A percentile compares a stretch with the other conserved stretches of the same genome.
phyloP scores from a whole-genome alignment of 768 basidiomycete species.

The Kwoniella dendrophila region DNA sequence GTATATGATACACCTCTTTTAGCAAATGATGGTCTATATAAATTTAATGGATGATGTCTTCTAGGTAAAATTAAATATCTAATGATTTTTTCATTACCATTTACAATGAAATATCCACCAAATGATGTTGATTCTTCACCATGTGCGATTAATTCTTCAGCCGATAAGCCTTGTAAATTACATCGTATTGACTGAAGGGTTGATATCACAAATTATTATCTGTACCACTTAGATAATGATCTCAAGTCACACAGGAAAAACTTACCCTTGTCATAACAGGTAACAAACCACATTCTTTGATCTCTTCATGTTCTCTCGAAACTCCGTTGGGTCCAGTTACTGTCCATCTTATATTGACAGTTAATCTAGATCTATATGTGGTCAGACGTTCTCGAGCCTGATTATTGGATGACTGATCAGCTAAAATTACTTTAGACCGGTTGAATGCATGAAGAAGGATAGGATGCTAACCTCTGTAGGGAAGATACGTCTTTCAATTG shows the following conservation, averaged over 20 bases:
- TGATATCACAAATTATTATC: neutral
- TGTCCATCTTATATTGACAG: conserved; percentile 79
- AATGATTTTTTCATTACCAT: conserved; percentile 97
- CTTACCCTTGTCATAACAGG: conserved; percentile 97
- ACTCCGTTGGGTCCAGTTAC: conserved; percentile 64
- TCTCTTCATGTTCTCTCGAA: conserved; percentile 65
- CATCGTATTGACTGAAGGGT: conserved; percentile 77
- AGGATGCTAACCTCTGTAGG: conserved; percentile 87
- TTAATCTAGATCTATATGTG: conserved; percentile 90
- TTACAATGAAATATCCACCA: conserved; percentile 97
- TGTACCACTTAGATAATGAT: neutral
- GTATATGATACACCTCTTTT: conserved; percentile 96
- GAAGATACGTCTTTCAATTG: conserved; percentile 75
- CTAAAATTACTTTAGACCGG: neutral
- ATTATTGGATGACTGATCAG: neutral
- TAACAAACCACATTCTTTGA: conserved; percentile 82
- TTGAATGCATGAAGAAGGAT: neutral
- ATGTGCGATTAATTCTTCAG: conserved; percentile 79
- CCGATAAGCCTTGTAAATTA: conserved; percentile 81
- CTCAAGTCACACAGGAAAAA: conserved; percentile 28
- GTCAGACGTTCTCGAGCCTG: conserved; percentile 91
- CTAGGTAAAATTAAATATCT: conserved; percentile 94
- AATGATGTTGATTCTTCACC: conserved; percentile 99
- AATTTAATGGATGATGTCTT: conserved; percentile 90
- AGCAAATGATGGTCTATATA: conserved; percentile 84